Evolutionary conservation across 2,329 filamentous ascomycete genomes (phyloP), one percentile per base, ranked within the genome.

Genomic region (Annulohypoxylon truncatum): DNA sequence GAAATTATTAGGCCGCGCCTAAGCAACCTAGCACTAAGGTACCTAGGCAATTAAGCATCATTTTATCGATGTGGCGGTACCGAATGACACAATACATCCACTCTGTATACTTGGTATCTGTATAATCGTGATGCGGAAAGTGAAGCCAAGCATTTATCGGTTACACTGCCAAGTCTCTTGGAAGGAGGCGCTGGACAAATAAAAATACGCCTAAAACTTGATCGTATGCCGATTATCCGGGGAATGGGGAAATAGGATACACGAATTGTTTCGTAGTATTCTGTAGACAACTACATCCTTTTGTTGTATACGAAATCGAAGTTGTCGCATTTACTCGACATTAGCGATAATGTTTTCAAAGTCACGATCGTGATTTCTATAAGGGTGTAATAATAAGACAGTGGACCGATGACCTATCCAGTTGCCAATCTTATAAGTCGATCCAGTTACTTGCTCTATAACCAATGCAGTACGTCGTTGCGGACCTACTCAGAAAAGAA

Each of bases 211-310:
- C 44, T 28, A 55, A 46, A 47, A 47, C 33, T 52, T 31, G 26
- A 28, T 46, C 57, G 31, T 22, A 52, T 70, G 67, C 67, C 67
- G 67, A 68, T 68, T 70, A 70, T 70, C 67, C 67, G 67, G 67
- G 67, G 61, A 63, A 58, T 54, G 64, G 67, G 67, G 67, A 58
- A 63, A 58, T 57, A 56, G 54, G 57, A 56, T 35, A 65, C 50
- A 50, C 22, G 53, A 24, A 26, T 33, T 53, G 50, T 51, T 48
- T 59, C n/a, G 40, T 58, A 15, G 22, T n/a, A n/a, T n/a, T n/a
- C n/a, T n/a, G n/a, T 13, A 54, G 24, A 28, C 7, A 46, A 20
- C 13, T 24, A 22, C 4, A 28, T 28, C 7, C 15, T 42, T 54
- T 44, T 31, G 28, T 18, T 40, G n/a, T n/a, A 13, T 8, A 53